Percentiles rank a stretch among this genome's conserved stretches.
Conservation (phyloP, 495 filamentous ascomycete species). For the Trichocladium uniseriatum region DNA sequence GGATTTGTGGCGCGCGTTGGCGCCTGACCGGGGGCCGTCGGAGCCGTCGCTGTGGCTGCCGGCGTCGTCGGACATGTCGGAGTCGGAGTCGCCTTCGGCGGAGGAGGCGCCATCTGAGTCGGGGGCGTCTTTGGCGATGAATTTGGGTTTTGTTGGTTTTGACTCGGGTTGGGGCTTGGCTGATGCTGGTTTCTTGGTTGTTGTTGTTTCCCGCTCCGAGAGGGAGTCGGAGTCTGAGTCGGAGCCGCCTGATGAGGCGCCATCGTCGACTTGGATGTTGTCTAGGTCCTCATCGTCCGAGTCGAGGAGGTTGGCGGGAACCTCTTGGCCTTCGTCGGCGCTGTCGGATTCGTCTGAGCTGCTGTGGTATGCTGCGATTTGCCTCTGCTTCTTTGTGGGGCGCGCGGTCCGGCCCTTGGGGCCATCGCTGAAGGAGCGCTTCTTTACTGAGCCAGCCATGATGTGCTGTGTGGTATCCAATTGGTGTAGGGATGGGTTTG, state of each 20-base stretch:
- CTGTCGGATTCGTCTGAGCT: slow-evolving; percentile 43
- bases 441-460: slow-evolving; percentile 26
- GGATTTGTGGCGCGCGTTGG: slow-evolving; percentile 30
- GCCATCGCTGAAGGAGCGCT: slow-evolving; percentile 38
- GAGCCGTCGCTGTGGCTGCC: slow-evolving; percentile 18
- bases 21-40: slow-evolving; percentile 24
- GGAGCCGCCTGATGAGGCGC: slow-evolving; percentile 24
- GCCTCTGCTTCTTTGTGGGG: slow-evolving; percentile 61
- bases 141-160: slow-evolving; percentile 17
- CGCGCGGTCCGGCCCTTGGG: slow-evolving; percentile 44
- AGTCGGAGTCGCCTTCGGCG: slow-evolving; percentile 10
- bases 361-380: slow-evolving; percentile 64
- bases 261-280: slow-evolving; percentile 37
- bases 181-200: slow-evolving; percentile 8
- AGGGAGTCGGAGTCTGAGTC: slow-evolving; percentile 33
- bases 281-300: slow-evolving; percentile 53
- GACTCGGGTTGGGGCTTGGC: slow-evolving; percentile 10
- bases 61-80: slow-evolving; percentile 10
- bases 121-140: slow-evolving; percentile 27
- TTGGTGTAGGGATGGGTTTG: background rate
- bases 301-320: slow-evolving; percentile 57
- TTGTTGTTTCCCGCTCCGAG: slow-evolving; percentile 23
- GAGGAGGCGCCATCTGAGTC: slow-evolving; percentile 25
- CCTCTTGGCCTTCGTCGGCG: slow-evolving; percentile 43
- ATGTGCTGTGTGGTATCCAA: slow-evolving; percentile 12